Percentiles rank a stretch among this genome's conserved stretches.
phyloP scores from a whole-genome alignment of 225 moss, liverwort and hornwort species.

The Polytrichum commune region DNA sequence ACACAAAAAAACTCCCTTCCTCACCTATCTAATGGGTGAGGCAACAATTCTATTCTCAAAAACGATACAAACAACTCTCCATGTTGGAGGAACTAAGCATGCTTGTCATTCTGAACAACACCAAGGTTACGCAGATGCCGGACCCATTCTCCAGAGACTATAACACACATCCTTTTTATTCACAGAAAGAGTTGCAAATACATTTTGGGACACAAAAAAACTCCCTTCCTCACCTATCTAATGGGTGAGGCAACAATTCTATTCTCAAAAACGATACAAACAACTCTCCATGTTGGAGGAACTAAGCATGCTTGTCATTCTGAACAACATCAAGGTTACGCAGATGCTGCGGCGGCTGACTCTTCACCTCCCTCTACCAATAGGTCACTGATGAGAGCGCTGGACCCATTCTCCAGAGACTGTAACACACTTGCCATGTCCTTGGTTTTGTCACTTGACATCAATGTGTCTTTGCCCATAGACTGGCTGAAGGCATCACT shows the following conservation, averaged over 20 bases:
- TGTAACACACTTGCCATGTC: conserved; percentile 11
- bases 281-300: too few species aligned
- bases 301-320: too few species aligned
- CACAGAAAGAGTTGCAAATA: too few species aligned
- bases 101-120: not conserved
- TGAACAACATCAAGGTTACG: not conserved
- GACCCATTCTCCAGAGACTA: conserved; percentile 16
- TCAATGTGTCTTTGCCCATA: conserved; percentile 10
- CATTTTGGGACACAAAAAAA: too few species aligned
- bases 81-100: too few species aligned
- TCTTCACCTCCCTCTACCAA: conserved; percentile 17
- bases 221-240: too few species aligned
- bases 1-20: too few species aligned
- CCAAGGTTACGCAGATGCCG: conserved; percentile 9
- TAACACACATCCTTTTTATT: not conserved
- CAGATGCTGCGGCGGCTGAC: conserved; percentile 17
- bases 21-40: too few species aligned
- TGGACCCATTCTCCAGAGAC: conserved; percentile 14
- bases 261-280: too few species aligned
- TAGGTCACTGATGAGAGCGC: conserved; percentile 7
- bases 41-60: too few species aligned
- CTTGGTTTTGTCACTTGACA: conserved; percentile 3
- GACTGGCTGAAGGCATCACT: not conserved
- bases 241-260: too few species aligned
- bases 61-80: too few species aligned